These are phyloP conservation scores for Pseudocercospora fijiensis DNA, from an alignment of 2,329 filamentous ascomycete genomes.

Conservation along the genomic window DNA sequence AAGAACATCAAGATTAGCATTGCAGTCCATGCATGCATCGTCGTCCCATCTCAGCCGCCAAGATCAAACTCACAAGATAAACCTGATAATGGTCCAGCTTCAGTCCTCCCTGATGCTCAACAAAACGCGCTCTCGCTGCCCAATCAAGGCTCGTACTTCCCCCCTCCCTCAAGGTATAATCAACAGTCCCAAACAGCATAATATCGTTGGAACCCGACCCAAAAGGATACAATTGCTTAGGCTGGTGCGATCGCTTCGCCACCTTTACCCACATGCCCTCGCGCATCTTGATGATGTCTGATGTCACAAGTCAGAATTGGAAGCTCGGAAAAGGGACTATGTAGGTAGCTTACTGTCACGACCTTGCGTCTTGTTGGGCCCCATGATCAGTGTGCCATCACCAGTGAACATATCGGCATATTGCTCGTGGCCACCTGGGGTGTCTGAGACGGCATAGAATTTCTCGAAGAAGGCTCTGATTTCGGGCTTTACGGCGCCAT, in stretches of 20 bases:
- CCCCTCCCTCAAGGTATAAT: conserved; percentile 55
- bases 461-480: conserved; percentile 48
- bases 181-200: conserved; percentile 56
- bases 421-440: conserved; percentile 49
- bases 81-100: conserved; percentile 57
- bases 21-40: background rate
- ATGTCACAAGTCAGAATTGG: background rate
- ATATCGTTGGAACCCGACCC: conserved; percentile 49
- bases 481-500: conserved; percentile 40
- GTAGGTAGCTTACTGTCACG: conserved; percentile 42
- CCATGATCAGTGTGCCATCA: conserved; percentile 55
- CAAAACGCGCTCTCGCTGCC: conserved; percentile 56
- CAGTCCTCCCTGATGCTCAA: conserved; percentile 53
- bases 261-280: conserved; percentile 56
- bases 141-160: conserved; percentile 50
- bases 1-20: background rate
- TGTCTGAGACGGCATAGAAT: conserved; percentile 50
- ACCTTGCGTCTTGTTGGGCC: conserved; percentile 48
- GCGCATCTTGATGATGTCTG: conserved; percentile 54
- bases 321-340: background rate
- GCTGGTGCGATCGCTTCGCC: conserved; percentile 47
- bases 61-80: conserved; percentile 48
- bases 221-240: conserved; percentile 53
- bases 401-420: conserved; percentile 52
- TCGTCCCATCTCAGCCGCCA: background rate